Evolutionary conservation across 176 grass and related monocot genomes (phyloP).

Genomic region (Dendrocalamus sinicus): DNA sequence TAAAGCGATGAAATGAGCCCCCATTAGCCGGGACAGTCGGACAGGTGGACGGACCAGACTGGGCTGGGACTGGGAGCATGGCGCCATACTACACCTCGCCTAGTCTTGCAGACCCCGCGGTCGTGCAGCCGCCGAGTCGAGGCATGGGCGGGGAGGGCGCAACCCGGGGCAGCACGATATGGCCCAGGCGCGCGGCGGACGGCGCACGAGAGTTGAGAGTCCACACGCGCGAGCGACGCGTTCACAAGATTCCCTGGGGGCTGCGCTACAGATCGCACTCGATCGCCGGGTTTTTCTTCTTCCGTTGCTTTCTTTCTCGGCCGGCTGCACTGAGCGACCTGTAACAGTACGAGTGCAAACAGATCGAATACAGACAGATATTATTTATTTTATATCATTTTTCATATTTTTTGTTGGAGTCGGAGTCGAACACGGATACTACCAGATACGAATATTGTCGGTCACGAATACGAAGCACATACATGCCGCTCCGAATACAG

Average conservation of each 20-base stretch:
- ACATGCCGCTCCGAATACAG: too few species aligned
- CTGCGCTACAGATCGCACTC: background rate
- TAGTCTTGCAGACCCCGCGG: too few species aligned
- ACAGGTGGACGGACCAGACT: background rate
- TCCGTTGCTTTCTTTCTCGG: background rate
- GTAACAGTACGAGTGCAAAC: too few species aligned
- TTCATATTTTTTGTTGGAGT: too few species aligned
- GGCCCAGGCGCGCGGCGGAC: conserved; percentile 4
- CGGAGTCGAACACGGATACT: too few species aligned
- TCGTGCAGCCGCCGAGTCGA: background rate
- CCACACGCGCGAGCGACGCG: background rate
- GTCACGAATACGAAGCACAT: too few species aligned
- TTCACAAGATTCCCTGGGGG: background rate
- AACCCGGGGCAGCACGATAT: conserved; percentile 29
- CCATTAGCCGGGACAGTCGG: background rate
- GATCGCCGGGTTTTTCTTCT: background rate
- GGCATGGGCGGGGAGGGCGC: conserved; percentile 40
- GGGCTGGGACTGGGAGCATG: background rate
- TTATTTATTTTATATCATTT: too few species aligned
- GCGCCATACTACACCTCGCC: background rate
- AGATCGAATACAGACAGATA: too few species aligned
- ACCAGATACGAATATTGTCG: too few species aligned
- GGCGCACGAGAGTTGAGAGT: too few species aligned
- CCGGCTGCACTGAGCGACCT: background rate
- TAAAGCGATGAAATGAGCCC: background rate